phyloP scores from a whole-genome alignment of 176 grass and related monocot genomes.

The Raddia guianensis region DNA sequence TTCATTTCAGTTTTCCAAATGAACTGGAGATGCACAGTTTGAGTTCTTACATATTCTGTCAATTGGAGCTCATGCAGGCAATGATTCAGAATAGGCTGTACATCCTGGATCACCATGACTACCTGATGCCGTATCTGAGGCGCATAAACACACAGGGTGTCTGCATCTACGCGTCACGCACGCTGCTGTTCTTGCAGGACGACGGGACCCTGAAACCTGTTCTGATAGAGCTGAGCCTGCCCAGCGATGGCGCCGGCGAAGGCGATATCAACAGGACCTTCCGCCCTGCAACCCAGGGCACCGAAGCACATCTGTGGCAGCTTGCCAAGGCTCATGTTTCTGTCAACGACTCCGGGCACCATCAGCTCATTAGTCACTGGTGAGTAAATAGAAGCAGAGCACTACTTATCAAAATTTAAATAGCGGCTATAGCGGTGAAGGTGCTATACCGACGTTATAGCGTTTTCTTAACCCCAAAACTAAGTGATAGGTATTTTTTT shows the following conservation, averaged over 20 bases:
- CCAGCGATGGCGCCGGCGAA: neutral
- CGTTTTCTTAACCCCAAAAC: too few relatives aligned
- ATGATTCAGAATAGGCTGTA: slow-evolving; percentile 54
- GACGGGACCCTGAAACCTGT: slow-evolving; percentile 68
- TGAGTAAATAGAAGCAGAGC: slow-evolving; percentile 22
- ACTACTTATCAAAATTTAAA: neutral
- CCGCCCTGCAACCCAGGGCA: slow-evolving; percentile 49
- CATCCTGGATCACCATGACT: slow-evolving; percentile 92
- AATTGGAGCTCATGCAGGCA: slow-evolving; percentile 44
- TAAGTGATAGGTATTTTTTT: too few relatives aligned
- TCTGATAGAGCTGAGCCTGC: slow-evolving; percentile 78
- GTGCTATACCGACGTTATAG: too few relatives aligned
- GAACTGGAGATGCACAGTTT: neutral
- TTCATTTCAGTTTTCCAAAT: neutral
- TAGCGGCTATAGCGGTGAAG: too few relatives aligned
- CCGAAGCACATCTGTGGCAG: slow-evolving; percentile 57
- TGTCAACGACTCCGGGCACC: slow-evolving; percentile 91
- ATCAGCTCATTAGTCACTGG: slow-evolving; percentile 99
- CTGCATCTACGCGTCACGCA: slow-evolving; percentile 88
- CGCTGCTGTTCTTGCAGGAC: slow-evolving; percentile 71
- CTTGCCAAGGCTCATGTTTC: slow-evolving; percentile 86
- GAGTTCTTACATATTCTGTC: neutral
- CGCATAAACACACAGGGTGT: slow-evolving; percentile 68
- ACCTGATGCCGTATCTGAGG: slow-evolving; percentile 78
- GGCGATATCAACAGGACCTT: slow-evolving; percentile 62